These are phyloP conservation scores for Phoenix roebelenii DNA, from an alignment of 176 grass and related monocot genomes.

Conservation along the genomic window DNA sequence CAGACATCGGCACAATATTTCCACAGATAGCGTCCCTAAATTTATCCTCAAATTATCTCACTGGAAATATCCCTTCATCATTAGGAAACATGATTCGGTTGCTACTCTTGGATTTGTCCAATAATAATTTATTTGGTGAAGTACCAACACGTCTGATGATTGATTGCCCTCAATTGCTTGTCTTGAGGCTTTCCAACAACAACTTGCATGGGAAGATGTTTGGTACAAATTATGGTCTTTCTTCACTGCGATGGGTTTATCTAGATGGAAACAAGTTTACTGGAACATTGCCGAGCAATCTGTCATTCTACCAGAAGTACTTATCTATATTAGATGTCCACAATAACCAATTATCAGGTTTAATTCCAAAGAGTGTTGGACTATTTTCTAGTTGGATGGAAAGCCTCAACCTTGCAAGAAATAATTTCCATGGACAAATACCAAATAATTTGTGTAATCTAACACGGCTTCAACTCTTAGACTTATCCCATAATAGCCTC, in stretches of 20 bases:
- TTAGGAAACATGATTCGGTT: neutral
- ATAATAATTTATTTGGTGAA: conserved; percentile 23
- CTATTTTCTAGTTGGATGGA: too few species aligned
- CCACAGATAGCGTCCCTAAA: neutral
- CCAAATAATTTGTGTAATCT: neutral
- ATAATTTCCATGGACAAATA: conserved; percentile 8
- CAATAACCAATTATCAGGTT: too few species aligned
- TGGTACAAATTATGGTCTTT: neutral
- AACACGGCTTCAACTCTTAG: accelerated
- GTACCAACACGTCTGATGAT: conserved; percentile 6
- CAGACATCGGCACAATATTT: conserved; percentile 20
- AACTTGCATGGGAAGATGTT: conserved; percentile 1
- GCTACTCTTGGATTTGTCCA: conserved; percentile 4
- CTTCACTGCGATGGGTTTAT: neutral
- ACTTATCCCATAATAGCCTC: conserved; percentile 22
- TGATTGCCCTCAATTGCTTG: neutral
- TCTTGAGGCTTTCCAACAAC: conserved; percentile 15
- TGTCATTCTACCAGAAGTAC: neutral
- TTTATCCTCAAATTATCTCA: conserved; percentile 14
- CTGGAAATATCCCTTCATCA: conserved; percentile 12
- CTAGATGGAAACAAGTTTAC: conserved; percentile 8
- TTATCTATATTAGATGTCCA: too few species aligned
- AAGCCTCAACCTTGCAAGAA: neutral
- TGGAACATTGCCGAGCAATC: neutral
- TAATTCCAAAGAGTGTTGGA: too few species aligned